Evolutionary conservation across 2,329 filamentous ascomycete species (phyloP), one percentile per base, ranked within the genome.

Genomic region (Aspergillus spinulosporus): DNA sequence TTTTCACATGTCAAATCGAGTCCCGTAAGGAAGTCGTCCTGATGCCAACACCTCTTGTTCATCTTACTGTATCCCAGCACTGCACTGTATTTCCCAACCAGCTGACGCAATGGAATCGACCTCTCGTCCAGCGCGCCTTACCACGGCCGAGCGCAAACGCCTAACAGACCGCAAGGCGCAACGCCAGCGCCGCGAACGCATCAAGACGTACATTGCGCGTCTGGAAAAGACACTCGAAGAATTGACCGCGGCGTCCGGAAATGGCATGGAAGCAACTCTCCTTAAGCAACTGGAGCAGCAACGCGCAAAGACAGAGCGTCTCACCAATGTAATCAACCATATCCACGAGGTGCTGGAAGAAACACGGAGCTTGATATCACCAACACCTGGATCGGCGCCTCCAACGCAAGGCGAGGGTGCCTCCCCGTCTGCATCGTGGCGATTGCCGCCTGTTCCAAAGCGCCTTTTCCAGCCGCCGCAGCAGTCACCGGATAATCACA

Each of bases 111-210:
- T 21, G 21, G 21, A 21, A 21, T 21, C 21, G 21, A 21, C 21
- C 21, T 21, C 21, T 21, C 21, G 21, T 36, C 34, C 34, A 36
- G 34, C 34, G 34, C 34, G 21, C 21, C 21, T 21, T 21, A 21
- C 21, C 21, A 21, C 21, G 21, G 53, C 39, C 14, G 57, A 59
- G 14, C 53, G 57, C 11, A 59, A 59, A 52, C 57, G 57, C 6
- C 50, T 56, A 5, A 59, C 57, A 21, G 57, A 59, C 42, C 57
- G 57, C 45, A 52, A 52, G 49, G 57, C 57, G 29, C 57, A 59
- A 44, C 45, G 57, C 14, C 54, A 59, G 21, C 53, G 54, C 36
- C 57, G 57, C 28, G 57, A 59, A 32, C 57, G 57, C 37, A 53
- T 59, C 37, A 59, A 59, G 42, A 37, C 54, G 5, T 52, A 59